Evolutionary conservation across 2,329 filamentous ascomycete species (phyloP).

Genomic region (Nothophaeocryptopus gaeumannii): DNA sequence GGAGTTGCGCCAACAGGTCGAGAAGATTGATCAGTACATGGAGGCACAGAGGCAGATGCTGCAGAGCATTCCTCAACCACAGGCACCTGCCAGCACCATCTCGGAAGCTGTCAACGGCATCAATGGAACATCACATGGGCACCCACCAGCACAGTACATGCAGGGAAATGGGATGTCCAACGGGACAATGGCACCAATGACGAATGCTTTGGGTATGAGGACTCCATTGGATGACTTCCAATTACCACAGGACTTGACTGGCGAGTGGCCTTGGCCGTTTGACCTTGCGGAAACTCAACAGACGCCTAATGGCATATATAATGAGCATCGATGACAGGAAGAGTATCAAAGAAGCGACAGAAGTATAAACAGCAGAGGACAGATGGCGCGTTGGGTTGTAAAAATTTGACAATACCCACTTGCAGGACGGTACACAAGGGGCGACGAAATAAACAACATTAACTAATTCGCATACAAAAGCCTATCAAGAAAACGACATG

Average conservation of each 20-base stretch:
- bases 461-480: too few relatives aligned
- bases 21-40: slow-evolving; percentile 48
- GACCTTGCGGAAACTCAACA: slow-evolving; percentile 18
- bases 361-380: neutral
- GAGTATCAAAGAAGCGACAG: neutral
- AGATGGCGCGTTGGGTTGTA: too few relatives aligned
- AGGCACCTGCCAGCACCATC: neutral
- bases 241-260: slow-evolving; percentile 41
- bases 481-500: neutral
- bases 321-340: neutral
- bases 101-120: neutral
- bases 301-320: slow-evolving; percentile 9
- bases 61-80: slow-evolving; percentile 3
- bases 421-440: too few relatives aligned
- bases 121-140: neutral
- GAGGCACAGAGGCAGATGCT: slow-evolving; percentile 26
- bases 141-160: neutral
- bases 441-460: too few relatives aligned
- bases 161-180: slow-evolving; percentile 1
- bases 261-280: slow-evolving; percentile 43
- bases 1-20: slow-evolving; percentile 42
- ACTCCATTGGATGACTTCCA: slow-evolving; percentile 37
- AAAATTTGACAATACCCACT: too few relatives aligned
- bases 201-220: slow-evolving; percentile 18
- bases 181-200: slow-evolving; percentile 3